Base-by-base conservation (phyloP, 441 rosid species). In the Gossypium armourianum region DNA sequence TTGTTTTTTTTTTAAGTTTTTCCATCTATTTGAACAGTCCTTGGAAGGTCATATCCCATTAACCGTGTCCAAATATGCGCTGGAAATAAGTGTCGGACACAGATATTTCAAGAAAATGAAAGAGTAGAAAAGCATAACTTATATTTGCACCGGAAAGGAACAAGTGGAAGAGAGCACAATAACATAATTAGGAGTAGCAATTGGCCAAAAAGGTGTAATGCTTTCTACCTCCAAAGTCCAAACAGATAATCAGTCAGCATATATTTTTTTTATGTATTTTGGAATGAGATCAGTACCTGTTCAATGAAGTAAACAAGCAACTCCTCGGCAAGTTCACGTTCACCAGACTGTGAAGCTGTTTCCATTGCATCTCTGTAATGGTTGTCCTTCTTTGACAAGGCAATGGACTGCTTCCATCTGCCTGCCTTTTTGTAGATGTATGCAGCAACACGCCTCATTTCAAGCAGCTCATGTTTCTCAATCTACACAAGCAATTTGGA, bases 361-460 rank as follows among this genome's bases (percentile, higher is more conserved):
- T 92, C 99, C 99, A 95, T 95, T 58, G 96, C 94, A 87, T 95
- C 97, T 76, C 85, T 92, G 86, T 89, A 95, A 72, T 83, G 90
- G 73, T 84, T 89, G 77, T 95, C 99, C 70, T 92, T 95, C 92
- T 95, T 95, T 54, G 99, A 95, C 82, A 95, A 81, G 55, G 97
- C 93, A 85, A 95, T 92, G 5, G 99, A 95, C 67, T 85, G 94
- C 98, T 89, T 95, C 99, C 99, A 95, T 79, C 99, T 84, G 75
- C 98, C 97, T 12, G 98, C 99, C 83, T 95, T 95, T 78, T 95
- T 95, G 83, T 95, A 95, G 36, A 95, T 92, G 70, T 92, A 95
- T 43, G 99, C 98, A 77, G 99, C 99, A 70, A 92, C 98, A 73
- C 99, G 97, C 70, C 99, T 88, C 99, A 95, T 95, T 80, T 95